Conservation (phyloP, 345 rosid genomes). For the Trapa bicornis region DNA sequence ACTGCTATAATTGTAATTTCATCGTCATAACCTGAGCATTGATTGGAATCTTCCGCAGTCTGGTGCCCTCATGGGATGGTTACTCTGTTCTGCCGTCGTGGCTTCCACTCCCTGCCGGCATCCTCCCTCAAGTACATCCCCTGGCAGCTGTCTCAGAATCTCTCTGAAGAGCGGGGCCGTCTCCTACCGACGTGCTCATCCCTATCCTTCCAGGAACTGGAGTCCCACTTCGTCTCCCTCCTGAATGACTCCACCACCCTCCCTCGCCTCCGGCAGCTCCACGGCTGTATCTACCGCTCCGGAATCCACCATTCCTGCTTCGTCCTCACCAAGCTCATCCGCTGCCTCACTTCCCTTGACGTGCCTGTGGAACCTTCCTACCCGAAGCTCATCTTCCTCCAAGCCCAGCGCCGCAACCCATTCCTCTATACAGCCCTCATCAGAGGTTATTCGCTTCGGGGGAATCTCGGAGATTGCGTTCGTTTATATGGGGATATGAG, state of each 20-base stretch:
- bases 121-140: slow-evolving; percentile 11
- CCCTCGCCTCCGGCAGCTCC: slow-evolving; percentile 43
- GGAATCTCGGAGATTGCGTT: slow-evolving; percentile 24
- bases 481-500: slow-evolving; percentile 42
- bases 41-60: too few relatives aligned
- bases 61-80: background rate
- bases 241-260: slow-evolving; percentile 36
- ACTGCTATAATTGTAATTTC: too few relatives aligned
- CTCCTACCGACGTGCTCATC: background rate
- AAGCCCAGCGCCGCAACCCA: slow-evolving; percentile 41
- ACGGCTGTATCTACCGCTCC: slow-evolving; percentile 30
- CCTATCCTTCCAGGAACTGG: slow-evolving; percentile 12
- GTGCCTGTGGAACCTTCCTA: slow-evolving; percentile 35
- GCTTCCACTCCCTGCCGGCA: slow-evolving; percentile 3
- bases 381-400: slow-evolving; percentile 39
- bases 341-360: slow-evolving; percentile 37
- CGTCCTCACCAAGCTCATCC: slow-evolving; percentile 57
- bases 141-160: slow-evolving; percentile 8
- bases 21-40: too few relatives aligned
- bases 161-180: slow-evolving; percentile 7
- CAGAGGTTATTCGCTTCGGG: slow-evolving; percentile 45
- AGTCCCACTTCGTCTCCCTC: slow-evolving; percentile 28
- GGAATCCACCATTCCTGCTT: slow-evolving; percentile 47
- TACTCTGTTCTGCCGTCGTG: background rate
- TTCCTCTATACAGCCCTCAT: slow-evolving; percentile 71